A percentile compares a stretch with the other conserved stretches of the same genome.
Evolutionary conservation across 768 basidiomycete genomes (phyloP).

Genomic region (Agaricus subrufescens): DNA sequence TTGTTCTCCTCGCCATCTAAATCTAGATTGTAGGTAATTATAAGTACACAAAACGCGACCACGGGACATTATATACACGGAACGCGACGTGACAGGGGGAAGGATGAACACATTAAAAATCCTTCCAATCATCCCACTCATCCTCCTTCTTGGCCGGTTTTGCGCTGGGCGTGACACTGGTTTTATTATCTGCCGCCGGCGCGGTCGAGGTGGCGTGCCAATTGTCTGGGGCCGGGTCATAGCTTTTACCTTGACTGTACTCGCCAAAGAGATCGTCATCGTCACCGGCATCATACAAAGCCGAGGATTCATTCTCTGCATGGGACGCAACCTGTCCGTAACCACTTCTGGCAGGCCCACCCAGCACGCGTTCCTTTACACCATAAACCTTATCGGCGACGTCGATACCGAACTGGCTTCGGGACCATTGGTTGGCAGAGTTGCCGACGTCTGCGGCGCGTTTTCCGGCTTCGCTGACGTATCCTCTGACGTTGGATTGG

Average conservation of each 20-base stretch:
- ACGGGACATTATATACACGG: background rate
- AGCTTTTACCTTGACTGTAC: slow-evolving; percentile 24
- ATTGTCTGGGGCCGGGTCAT: background rate
- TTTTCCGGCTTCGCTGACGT: slow-evolving; percentile 65
- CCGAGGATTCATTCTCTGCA: slow-evolving; percentile 48
- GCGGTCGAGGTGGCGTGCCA: no score
- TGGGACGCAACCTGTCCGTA: slow-evolving; percentile 42
- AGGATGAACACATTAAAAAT: slow-evolving; percentile 46
- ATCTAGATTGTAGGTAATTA: background rate
- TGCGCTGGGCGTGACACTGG: slow-evolving; percentile 3
- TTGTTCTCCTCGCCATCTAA: background rate
- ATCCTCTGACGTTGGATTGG: slow-evolving; percentile 69
- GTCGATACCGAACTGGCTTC: slow-evolving; percentile 76
- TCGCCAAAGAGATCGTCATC: slow-evolving; percentile 64
- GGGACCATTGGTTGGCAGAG: slow-evolving; percentile 74
- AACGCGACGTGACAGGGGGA: background rate
- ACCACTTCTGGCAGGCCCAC: slow-evolving; percentile 50
- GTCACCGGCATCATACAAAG: slow-evolving; percentile 46
- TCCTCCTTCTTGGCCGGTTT: slow-evolving; percentile 39
- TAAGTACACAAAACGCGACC: background rate
- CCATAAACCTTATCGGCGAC: slow-evolving; percentile 74
- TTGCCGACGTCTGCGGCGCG: slow-evolving; percentile 58
- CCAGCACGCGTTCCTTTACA: slow-evolving; percentile 51
- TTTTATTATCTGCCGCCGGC: background rate
- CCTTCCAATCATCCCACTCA: slow-evolving; percentile 81